Base-by-base conservation (phyloP, 2,329 filamentous ascomycete genomes). In the Bipolaris sorokiniana region DNA sequence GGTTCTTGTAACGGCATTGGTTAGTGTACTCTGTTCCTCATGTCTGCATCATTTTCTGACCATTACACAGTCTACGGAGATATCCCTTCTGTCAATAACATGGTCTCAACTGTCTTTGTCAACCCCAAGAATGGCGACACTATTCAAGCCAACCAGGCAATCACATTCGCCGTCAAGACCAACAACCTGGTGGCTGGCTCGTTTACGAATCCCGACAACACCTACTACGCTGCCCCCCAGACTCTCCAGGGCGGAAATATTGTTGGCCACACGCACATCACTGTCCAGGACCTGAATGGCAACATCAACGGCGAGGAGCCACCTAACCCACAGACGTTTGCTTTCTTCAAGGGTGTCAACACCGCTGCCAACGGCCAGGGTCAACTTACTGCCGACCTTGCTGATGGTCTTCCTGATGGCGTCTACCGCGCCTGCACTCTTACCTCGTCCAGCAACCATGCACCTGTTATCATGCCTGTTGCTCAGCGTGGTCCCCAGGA, bases 341-440 rank as follows among this genome's bases (percentile, higher is more conserved):
- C 76, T 22, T 86, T 84, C 74, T 86, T 86, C 79, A 85, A 84
- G 75, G 84, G 84, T 55, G 79, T 86, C 66, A 83, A 86, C 63
- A 80, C 84, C 59, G 75, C 67, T 20, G 82, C 80, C 36, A 75
- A 84, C 57, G 78, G 79, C 9, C 69, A 80, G 5, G 83, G 81
- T 6, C 64, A 74, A n/a, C 75, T 85, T 36, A 68, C 70, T 50
- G 79, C 82, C 22, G 64, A 70, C 23, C 80, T 85, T 7, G 67
- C 71, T 0, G 79, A 74, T 1, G 83, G 83, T 22, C 76, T 85
- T 20, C 77, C 80, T 9, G 71, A 71, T 28, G 83, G 83, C 3
- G 66, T 70, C 58, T 84, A 84, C 69, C 78, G 83, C 48, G 80
- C 80, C 40, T 85, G 83, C 68, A 82, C 81, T 18, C 81, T 85